A percentile compares a stretch with the other conserved stretches of the same genome.
phyloP scores from a whole-genome alignment of 345 rosid genomes.

The Litchi chinensis region DNA sequence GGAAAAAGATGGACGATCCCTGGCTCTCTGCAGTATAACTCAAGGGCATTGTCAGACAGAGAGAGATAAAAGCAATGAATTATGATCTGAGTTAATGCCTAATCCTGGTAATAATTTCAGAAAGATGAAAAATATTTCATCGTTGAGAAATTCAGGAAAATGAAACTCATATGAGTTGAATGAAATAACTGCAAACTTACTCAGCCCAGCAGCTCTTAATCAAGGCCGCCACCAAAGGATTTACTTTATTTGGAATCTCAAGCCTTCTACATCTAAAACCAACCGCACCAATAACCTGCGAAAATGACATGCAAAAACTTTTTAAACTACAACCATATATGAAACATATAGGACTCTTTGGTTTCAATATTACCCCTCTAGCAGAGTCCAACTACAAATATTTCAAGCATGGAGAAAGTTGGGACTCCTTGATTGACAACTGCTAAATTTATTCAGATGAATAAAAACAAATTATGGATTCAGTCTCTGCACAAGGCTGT shows the following conservation, averaged over 20 bases:
- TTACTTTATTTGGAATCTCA: constrained; percentile 48
- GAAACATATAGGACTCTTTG: not conserved
- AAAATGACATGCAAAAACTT: constrained; percentile 4
- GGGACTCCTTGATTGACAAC: not conserved
- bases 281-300: constrained; percentile 57
- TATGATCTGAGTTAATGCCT: not conserved
- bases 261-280: constrained; percentile 53
- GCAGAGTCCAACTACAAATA: not conserved
- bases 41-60: not conserved
- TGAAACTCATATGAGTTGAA: not conserved
- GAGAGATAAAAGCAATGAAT: constrained; percentile 1
- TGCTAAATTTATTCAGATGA: not conserved
- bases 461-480: not conserved
- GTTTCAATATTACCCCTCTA: not conserved
- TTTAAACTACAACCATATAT: constrained; percentile 7
- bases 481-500: not conserved
- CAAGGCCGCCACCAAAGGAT: constrained; percentile 41
- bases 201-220: constrained; percentile 52
- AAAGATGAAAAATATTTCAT: not conserved
- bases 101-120: not conserved
- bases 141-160: not conserved
- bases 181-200: constrained; percentile 31
- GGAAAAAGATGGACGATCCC: constrained; percentile 48
- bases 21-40: constrained; percentile 44
- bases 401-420: not conserved